Percentiles rank a stretch among this genome's conserved stretches.
These are phyloP conservation scores for Malus hybrid DNA, from an alignment of 331 rosid species.

Conservation along the genomic window DNA sequence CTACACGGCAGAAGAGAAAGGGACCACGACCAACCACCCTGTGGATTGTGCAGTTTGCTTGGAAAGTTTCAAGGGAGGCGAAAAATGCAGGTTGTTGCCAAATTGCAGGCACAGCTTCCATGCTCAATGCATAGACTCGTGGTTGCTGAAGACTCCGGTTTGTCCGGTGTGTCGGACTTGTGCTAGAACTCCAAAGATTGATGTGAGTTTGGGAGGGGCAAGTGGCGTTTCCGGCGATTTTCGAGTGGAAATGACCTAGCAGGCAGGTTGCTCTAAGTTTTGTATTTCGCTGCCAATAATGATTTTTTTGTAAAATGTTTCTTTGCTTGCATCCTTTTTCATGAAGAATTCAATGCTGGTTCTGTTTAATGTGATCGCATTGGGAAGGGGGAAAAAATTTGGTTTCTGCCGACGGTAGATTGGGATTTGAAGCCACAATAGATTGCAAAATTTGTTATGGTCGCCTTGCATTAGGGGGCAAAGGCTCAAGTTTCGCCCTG, in stretches of 20 bases:
- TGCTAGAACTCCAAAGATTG: slow-evolving; percentile 17
- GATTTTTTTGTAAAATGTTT: not conserved
- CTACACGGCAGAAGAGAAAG: slow-evolving; percentile 27
- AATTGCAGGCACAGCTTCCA: slow-evolving; percentile 66
- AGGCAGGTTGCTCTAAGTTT: not conserved
- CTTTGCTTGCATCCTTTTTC: not conserved
- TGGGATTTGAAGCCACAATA: not conserved
- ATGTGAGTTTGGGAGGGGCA: slow-evolving; percentile 17
- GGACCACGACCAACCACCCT: not conserved
- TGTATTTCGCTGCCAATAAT: not conserved
- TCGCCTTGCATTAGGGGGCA: not conserved
- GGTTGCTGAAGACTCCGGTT: slow-evolving; percentile 57
- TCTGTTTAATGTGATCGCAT: not conserved
- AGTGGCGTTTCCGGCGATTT: slow-evolving; percentile 11
- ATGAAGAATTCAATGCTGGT: not conserved
- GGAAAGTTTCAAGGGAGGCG: slow-evolving; percentile 57
- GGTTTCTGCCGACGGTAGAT: not conserved
- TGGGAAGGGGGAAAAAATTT: too few species aligned
- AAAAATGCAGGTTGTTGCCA: slow-evolving; percentile 58
- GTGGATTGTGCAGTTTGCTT: slow-evolving; percentile 71
- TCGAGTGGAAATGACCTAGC: slow-evolving; percentile 25
- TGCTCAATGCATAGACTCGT: slow-evolving; percentile 55
- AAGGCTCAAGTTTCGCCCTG: not conserved
- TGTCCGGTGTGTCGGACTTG: slow-evolving; percentile 72
- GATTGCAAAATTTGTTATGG: not conserved